Conservation (phyloP, 2,329 filamentous ascomycete genomes). For the Xylariaceae sp. region DNA sequence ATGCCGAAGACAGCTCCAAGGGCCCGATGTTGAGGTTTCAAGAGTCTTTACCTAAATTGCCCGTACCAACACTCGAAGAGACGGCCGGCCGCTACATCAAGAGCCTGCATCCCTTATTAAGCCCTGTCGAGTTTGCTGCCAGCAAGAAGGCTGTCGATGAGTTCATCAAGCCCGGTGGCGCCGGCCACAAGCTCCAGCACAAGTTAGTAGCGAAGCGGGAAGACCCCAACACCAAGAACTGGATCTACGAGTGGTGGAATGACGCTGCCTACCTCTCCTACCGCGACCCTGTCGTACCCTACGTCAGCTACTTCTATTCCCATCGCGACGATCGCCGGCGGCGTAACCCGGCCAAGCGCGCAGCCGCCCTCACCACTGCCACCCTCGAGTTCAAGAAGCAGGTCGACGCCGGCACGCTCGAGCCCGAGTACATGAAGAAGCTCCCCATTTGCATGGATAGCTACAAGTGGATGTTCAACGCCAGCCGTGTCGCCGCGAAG, state of each 20-base stretch:
- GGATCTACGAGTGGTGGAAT: slow-evolving; percentile 99
- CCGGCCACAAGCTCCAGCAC: slow-evolving; percentile 81
- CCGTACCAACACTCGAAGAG: slow-evolving; percentile 78
- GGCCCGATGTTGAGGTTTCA: slow-evolving; percentile 81
- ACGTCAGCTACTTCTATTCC: slow-evolving; percentile 99
- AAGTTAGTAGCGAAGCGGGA: slow-evolving; percentile 76
- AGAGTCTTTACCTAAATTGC: slow-evolving; percentile 75
- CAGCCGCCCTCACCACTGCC: slow-evolving; percentile 82
- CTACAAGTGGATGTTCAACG: slow-evolving; percentile 99
- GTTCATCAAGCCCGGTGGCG: slow-evolving; percentile 82
- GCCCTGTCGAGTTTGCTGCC: slow-evolving; percentile 61
- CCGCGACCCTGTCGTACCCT: slow-evolving; percentile 92
- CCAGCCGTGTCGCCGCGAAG: slow-evolving; percentile 76
- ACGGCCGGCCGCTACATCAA: slow-evolving; percentile 78
- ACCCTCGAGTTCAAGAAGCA: slow-evolving; percentile 91
- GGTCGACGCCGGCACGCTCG: slow-evolving; percentile 76
- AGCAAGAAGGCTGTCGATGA: slow-evolving; percentile 82
- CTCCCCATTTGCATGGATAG: slow-evolving; percentile 97
- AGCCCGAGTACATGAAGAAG: slow-evolving; percentile 99
- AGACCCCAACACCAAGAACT: slow-evolving; percentile 81
- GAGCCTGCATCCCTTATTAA: slow-evolving; percentile 71
- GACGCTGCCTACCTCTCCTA: slow-evolving; percentile 87
- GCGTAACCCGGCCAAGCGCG: slow-evolving; percentile 85
- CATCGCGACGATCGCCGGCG: slow-evolving; percentile 89
- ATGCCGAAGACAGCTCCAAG: slow-evolving; percentile 75